These are phyloP conservation scores for Fusarium sp. DNA, from an alignment of 2,329 filamentous ascomycete species.

Conservation along the genomic window DNA sequence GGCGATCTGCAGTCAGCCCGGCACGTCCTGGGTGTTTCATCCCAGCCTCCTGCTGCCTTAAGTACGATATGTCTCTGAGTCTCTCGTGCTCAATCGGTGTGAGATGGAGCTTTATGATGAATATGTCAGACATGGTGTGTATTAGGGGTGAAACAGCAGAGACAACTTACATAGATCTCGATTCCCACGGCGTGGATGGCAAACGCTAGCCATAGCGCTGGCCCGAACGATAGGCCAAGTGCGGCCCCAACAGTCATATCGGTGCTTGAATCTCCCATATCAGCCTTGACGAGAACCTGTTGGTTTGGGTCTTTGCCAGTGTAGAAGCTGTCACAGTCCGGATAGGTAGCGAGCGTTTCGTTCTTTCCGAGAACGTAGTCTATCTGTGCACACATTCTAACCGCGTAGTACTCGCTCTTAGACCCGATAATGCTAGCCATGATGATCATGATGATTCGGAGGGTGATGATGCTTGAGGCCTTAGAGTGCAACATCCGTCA, in stretches of 20 bases:
- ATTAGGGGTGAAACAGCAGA: not conserved
- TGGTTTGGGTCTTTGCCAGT: not conserved
- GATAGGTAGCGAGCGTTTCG: not conserved
- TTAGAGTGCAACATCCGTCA: not conserved
- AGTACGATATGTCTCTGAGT: not conserved
- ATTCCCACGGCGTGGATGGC: not conserved
- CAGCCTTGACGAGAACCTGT: not conserved
- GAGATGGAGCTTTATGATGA: not conserved
- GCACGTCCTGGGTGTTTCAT: slow-evolving; percentile 4
- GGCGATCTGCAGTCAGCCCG: not conserved
- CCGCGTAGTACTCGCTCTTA: not conserved
- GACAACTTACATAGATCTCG: not conserved
- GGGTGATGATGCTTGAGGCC: slow-evolving; percentile 5
- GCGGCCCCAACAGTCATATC: not conserved
- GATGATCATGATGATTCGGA: slow-evolving; percentile 2
- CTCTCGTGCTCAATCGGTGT: not conserved
- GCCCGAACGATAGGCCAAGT: not conserved
- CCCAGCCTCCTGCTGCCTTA: not conserved
- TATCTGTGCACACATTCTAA: not conserved
- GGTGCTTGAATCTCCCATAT: not conserved
- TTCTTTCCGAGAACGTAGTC: slow-evolving; percentile 1
- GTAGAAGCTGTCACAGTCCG: not conserved
- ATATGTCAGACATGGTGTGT: not conserved
- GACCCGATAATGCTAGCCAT: not conserved
- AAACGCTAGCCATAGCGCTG: not conserved